Percentiles rank a stretch among this genome's conserved stretches.
These are phyloP conservation scores for Kalaharituber pfeilii DNA, from an alignment of 2,329 filamentous ascomycete species.

Conservation along the genomic window DNA sequence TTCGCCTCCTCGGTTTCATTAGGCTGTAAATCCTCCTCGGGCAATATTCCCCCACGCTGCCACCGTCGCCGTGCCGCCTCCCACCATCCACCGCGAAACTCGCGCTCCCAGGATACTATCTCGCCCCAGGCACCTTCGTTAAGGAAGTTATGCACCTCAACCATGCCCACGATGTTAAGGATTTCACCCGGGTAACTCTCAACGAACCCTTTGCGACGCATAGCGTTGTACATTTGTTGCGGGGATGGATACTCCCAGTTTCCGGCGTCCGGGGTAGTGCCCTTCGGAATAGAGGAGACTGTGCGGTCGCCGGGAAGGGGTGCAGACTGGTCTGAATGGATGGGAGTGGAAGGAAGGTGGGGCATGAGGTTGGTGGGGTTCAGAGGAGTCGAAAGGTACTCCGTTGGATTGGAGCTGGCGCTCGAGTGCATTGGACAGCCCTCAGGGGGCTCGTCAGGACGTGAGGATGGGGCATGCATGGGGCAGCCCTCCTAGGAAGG, in stretches of 20 bases:
- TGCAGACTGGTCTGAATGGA: constrained; percentile 45
- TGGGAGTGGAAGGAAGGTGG: constrained; percentile 60
- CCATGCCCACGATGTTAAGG: constrained; percentile 42
- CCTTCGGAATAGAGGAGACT: constrained; percentile 76
- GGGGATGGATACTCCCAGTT: constrained; percentile 98
- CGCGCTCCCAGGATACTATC: constrained; percentile 81
- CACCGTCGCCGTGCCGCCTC: constrained; percentile 56
- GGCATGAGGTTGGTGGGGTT: constrained; percentile 90
- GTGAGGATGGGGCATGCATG: constrained; percentile 39
- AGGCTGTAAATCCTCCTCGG: constrained; percentile 39
- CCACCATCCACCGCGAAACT: constrained; percentile 54
- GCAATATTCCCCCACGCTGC: constrained; percentile 32
- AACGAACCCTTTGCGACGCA: constrained; percentile 90
- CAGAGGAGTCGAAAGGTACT: too few species aligned
- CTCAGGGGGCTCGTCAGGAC: constrained; percentile 24
- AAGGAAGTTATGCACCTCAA: constrained; percentile 91
- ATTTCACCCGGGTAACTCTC: constrained; percentile 37
- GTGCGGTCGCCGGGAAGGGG: constrained; percentile 66
- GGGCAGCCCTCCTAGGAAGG: constrained; percentile 45
- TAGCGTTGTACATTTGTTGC: constrained; percentile 98
- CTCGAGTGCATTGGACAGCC: constrained; percentile 23
- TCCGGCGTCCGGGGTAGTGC: constrained; percentile 42
- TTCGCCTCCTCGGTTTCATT: constrained; percentile 35
- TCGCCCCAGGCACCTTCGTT: constrained; percentile 96
- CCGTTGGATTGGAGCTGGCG: neutral